Percentiles rank a stretch among this genome's conserved stretches.
Conservation (phyloP, 2,329 filamentous ascomycete genomes). For the Colletotrichum noveboracense region DNA sequence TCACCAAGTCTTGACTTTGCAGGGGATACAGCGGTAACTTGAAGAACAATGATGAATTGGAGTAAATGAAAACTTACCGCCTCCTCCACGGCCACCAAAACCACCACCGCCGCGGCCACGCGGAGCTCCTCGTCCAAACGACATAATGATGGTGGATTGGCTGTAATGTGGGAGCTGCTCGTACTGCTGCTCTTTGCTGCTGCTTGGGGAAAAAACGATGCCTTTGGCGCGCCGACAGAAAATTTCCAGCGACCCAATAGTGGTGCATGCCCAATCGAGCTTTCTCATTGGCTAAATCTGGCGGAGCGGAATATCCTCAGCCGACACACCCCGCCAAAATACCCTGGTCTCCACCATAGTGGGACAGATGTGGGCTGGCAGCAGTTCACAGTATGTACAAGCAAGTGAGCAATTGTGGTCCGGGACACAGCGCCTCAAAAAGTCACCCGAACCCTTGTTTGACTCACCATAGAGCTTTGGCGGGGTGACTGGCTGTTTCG, state of each 20-base stretch:
- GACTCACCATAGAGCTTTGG: constrained; percentile 20
- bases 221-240: constrained; percentile 9
- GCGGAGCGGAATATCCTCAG: constrained; percentile 6
- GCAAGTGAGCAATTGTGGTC: not conserved
- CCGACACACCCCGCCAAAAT: constrained; percentile 13
- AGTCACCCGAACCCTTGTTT: constrained; percentile 15
- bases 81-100: constrained; percentile 23
- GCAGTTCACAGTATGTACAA: not conserved
- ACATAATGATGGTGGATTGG: constrained; percentile 19
- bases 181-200: not conserved
- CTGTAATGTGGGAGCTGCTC: constrained; percentile 16
- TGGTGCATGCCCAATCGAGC: constrained; percentile 16
- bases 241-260: constrained; percentile 22
- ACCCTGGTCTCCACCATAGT: not conserved
- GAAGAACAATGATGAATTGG: not conserved
- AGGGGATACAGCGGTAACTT: not conserved
- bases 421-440: not conserved
- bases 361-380: not conserved
- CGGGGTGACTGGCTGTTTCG: constrained; percentile 18
- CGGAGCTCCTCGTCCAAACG: constrained; percentile 25
- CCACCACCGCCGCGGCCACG: constrained; percentile 23
- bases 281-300: not conserved
- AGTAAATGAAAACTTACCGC: not conserved
- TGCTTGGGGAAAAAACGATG: constrained; percentile 2
- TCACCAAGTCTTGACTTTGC: not conserved